A percentile compares a stretch with the other conserved stretches of the same genome.
Conservation (phyloP, 768 basidiomycete species). For the Termitomyces sp. region DNA sequence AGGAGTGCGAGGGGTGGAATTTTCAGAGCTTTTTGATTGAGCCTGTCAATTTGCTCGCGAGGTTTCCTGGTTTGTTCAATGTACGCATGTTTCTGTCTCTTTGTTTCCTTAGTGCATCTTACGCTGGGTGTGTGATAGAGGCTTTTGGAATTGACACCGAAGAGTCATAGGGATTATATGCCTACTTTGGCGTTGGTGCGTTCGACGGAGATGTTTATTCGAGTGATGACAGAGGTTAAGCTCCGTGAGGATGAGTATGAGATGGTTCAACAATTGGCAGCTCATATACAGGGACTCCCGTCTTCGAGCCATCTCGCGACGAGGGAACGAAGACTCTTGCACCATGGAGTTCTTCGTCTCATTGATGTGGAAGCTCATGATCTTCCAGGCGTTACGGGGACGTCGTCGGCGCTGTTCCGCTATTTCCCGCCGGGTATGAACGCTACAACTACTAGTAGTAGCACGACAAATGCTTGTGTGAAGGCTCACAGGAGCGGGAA, state of each 20-base stretch:
- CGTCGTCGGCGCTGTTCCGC: slow-evolving; percentile 2
- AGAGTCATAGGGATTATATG: slow-evolving; percentile 64
- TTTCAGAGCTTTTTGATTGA: slow-evolving; percentile 67
- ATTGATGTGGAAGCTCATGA: slow-evolving; percentile 28
- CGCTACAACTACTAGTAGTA: not conserved
- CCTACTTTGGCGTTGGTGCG: slow-evolving; percentile 59
- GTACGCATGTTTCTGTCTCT: slow-evolving; percentile 34
- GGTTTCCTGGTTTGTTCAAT: slow-evolving; percentile 68
- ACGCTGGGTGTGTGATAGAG: slow-evolving; percentile 35
- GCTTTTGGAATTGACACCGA: slow-evolving; percentile 64
- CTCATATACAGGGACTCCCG: slow-evolving; percentile 56
- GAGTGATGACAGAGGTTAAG: slow-evolving; percentile 82
- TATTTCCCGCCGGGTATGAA: slow-evolving; percentile 8
- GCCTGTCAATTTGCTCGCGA: slow-evolving; percentile 66
- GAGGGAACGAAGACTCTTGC: slow-evolving; percentile 70
- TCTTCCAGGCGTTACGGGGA: slow-evolving; percentile 6
- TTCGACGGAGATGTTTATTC: slow-evolving; percentile 65
- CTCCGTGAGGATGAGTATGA: slow-evolving; percentile 82
- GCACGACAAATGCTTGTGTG: too few relatives aligned
- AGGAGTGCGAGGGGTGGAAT: slow-evolving; percentile 55
- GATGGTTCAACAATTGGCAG: slow-evolving; percentile 55
- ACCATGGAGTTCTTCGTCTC: slow-evolving; percentile 53
- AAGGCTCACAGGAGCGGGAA: not conserved
- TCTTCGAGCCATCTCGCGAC: slow-evolving; percentile 49
- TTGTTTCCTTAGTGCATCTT: too few relatives aligned